These are phyloP conservation scores for Dentipellis fragilis DNA, from an alignment of 768 basidiomycete species.

Conservation along the genomic window DNA sequence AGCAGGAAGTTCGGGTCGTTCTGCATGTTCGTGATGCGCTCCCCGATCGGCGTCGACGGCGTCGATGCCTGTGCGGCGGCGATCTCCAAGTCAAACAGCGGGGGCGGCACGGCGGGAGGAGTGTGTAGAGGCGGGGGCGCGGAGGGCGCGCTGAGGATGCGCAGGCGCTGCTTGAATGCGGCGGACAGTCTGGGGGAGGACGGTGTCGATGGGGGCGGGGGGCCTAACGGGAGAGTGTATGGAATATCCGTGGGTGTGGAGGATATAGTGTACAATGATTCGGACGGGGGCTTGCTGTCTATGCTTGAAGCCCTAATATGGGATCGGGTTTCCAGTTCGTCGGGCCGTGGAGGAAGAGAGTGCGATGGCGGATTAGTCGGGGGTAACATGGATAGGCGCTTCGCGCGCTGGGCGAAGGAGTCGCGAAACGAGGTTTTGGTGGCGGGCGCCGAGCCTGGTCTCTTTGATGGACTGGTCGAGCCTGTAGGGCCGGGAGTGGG, in stretches of 20 bases:
- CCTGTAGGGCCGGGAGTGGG: conserved; percentile 32
- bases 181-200: conserved; percentile 9
- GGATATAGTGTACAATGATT: conserved; percentile 39
- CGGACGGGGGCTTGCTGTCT: conserved; percentile 13
- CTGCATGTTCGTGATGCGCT: conserved; percentile 41
- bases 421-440: conserved; percentile 37
- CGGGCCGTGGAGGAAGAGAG: conserved; percentile 52
- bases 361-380: conserved; percentile 56
- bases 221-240: conserved; percentile 34
- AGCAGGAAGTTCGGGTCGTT: conserved; percentile 57
- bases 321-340: conserved; percentile 29
- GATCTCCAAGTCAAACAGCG: conserved; percentile 11
- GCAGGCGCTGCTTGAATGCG: conserved; percentile 48
- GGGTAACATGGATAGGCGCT: conserved; percentile 27
- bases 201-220: conserved; percentile 17
- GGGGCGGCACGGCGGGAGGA: conserved; percentile 20
- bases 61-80: conserved; percentile 5
- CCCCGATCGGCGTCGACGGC: conserved; percentile 49
- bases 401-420: conserved; percentile 44
- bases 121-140: conserved; percentile 12
- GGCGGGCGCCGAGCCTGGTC: conserved; percentile 17
- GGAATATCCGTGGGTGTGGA: conserved; percentile 24
- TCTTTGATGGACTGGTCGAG: conserved; percentile 19
- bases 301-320: conserved; percentile 20
- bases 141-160: conserved; percentile 46